Evolutionary conservation across 2,329 filamentous ascomycete genomes (phyloP), one percentile per base, ranked within the genome.

Genomic region (Diaporthe ilicicola): DNA sequence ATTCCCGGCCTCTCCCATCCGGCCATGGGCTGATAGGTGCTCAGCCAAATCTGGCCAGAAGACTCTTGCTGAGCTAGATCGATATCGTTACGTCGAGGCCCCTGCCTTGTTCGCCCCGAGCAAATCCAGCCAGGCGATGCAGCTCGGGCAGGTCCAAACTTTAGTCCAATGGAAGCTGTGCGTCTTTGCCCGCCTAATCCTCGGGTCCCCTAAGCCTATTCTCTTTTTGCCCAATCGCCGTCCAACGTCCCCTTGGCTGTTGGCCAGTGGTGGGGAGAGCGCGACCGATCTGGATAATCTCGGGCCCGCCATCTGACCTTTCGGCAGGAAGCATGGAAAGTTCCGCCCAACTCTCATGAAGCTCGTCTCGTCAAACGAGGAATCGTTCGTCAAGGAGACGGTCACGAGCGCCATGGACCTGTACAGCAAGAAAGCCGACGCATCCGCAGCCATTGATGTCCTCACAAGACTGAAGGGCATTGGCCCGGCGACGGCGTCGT

Each of bases 401-500:
- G 89, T 91, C 19, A 78, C 82, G 9, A 78, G 84, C 34, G 91
- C 89, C 0, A 84, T 91, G 70, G 76, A 78, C 5, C 69, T 77
- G 34, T 88, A 90, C 75, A 79, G 79, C 69, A 73, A 77, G 12
- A 77, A 82, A 39, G 73, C 79, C 6, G 78, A 82, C 48, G 74
- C 79, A 0, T 68, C 81, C 2, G 78, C 81, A 9, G 85, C 89
- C 4, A 77, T 93, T 8, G 84, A 84, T 3, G 80, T 81, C 1
- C 83, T 95, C 13, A 85, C 84, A 1, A 84, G 84, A 69, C 83
- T 96, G n/a, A 91, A 86, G 73, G 93, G 93, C 42, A 89, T 97
- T 73, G 93, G 93, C 0, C 93, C 93, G 1, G 93, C 93, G 9
- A 95, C 93, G 0, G 93, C 92, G 0, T 93, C 92, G 1, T 86